Base-by-base conservation (phyloP, 2,329 filamentous ascomycete species). In the Exophiala aquamarina region DNA sequence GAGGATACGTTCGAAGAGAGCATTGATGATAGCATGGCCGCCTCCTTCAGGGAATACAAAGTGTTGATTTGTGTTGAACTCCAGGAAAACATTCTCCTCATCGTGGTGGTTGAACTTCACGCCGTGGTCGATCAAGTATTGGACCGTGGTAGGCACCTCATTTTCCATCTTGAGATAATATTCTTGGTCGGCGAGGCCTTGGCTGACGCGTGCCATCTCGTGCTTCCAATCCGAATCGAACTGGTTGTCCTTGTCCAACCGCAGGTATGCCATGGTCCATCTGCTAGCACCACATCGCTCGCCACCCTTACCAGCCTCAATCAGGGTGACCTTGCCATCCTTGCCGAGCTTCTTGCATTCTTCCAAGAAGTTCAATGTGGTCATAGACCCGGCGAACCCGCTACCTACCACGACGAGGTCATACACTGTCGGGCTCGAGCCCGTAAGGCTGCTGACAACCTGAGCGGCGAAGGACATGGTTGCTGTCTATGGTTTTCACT, bases 11-110 rank as follows among this genome's bases (percentile, higher is more conserved):
- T 66, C 61, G 47, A 71, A 66, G 17, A 70, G 55, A 31, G 62
- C 64, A 13, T 62, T 58, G 46, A 70, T 66, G 38, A 70, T 67
- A 4, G 66, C 65, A 33, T 66, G 61, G 4, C 67, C 66, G 18
- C 68, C 69, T 10, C 67, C 68, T 36, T 70, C 66, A 0, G 68
- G 64, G 51, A 67, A 66, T 9, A 69, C 66, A 41, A 70, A 69
- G 46, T 68, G 66, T 48, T 70, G 67, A 28, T 60, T 61, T 11
- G 68, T 70, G 47, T 70, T 65, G 50, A 70, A 69, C 47, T 70
- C 68, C 32, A 70, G 58, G 17, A 70, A 45, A 4, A 70, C 67
- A 47, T 70, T 67, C 23, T 66, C 60, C 48, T 70, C 66, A 46
- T 69, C 64, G 37, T 70, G 65, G 41, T 70, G 66, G 14, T 67